phyloP scores from a whole-genome alignment of 2,329 filamentous ascomycete species.

The Trichoderma sp. region DNA sequence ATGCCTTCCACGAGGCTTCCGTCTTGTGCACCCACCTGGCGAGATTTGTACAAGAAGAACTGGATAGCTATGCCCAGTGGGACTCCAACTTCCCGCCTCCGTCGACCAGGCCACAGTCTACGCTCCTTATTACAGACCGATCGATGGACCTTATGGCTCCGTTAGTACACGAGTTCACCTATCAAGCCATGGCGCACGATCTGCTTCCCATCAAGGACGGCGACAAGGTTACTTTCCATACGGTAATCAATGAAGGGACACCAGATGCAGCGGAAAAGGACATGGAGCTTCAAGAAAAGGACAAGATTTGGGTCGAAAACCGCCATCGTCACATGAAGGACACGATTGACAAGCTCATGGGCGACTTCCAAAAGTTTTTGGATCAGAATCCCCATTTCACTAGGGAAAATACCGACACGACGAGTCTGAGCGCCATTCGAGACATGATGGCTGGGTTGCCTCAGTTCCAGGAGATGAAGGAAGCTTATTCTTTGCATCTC shows the following conservation, averaged over 20 bases:
- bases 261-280: slow-evolving; percentile 76
- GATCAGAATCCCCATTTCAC: slow-evolving; percentile 90
- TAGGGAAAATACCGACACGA: slow-evolving; percentile 65
- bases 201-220: slow-evolving; percentile 83
- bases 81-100: slow-evolving; percentile 81
- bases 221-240: slow-evolving; percentile 84
- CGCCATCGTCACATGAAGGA: slow-evolving; percentile 97
- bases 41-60: slow-evolving; percentile 84
- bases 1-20: slow-evolving; percentile 77
- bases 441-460: slow-evolving; percentile 95
- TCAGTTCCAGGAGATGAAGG: slow-evolving; percentile 93
- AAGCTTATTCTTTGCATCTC: slow-evolving; percentile 88
- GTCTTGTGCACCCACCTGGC: slow-evolving; percentile 87
- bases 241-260: slow-evolving; percentile 71
- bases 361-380: slow-evolving; percentile 89
- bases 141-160: slow-evolving; percentile 91
- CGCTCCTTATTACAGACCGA: slow-evolving; percentile 83
- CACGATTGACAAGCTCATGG: slow-evolving; percentile 88
- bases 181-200: slow-evolving; percentile 97
- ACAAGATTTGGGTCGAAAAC: slow-evolving; percentile 94
- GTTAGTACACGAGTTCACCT: slow-evolving; percentile 92
- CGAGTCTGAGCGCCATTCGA: slow-evolving; percentile 85
- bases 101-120: slow-evolving; percentile 73
- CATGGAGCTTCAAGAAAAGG: slow-evolving; percentile 85
- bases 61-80: slow-evolving; percentile 84